Conservation (phyloP, 495 filamentous ascomycete species). For the Cairneyella variabilis region DNA sequence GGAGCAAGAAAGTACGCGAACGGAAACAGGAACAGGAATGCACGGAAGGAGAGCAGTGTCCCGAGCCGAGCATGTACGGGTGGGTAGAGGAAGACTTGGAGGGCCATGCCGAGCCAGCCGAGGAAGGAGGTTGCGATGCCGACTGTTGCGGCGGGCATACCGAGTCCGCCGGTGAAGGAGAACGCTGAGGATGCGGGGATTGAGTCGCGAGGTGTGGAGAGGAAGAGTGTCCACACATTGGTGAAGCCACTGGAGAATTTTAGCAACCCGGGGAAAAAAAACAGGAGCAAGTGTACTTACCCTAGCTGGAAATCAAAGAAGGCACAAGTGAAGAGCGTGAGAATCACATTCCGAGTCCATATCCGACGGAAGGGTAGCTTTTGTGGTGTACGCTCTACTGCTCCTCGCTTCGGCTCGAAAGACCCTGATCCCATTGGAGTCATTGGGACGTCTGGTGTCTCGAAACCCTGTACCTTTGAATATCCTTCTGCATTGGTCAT, state of each 20-base stretch:
- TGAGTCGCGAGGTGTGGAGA: slow-evolving; percentile 60
- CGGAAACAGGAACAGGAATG: slow-evolving; percentile 66
- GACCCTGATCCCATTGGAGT: no score
- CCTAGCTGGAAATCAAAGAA: slow-evolving; percentile 70
- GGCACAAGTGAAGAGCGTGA: slow-evolving; percentile 13
- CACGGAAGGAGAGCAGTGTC: slow-evolving; percentile 60
- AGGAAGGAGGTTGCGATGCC: slow-evolving; percentile 73
- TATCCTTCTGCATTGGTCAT: no score
- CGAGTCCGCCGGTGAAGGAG: slow-evolving; percentile 71
- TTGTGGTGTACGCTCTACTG: no score
- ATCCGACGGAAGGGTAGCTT: no score
- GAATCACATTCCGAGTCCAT: slow-evolving; percentile 67
- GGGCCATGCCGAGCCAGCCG: slow-evolving; percentile 66
- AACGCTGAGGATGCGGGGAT: no score
- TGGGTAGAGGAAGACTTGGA: slow-evolving; percentile 75
- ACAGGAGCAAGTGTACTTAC: no score
- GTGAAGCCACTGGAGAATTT: slow-evolving; percentile 83
- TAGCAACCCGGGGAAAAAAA: no score
- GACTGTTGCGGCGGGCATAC: slow-evolving; percentile 67
- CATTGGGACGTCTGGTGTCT: no score
- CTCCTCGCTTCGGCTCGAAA: no score
- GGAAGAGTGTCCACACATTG: slow-evolving; percentile 76
- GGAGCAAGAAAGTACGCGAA: slow-evolving; percentile 67
- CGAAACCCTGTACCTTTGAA: no score
- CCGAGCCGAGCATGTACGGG: slow-evolving; percentile 60